Evolutionary conservation across 1,139 yeast species (phyloP).

Genomic region (Hansenula anomala): DNA sequence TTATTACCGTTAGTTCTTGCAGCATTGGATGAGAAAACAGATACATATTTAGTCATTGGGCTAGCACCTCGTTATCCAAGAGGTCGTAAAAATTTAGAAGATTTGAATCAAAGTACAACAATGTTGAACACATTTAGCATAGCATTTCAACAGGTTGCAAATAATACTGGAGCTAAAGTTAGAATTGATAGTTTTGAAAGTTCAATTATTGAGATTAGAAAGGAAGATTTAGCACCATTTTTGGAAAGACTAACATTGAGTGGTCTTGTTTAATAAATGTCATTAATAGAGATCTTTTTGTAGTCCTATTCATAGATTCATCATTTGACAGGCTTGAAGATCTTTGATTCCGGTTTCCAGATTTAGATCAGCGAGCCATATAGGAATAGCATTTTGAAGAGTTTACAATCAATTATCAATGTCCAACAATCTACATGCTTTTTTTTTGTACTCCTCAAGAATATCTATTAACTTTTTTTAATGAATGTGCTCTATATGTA

Average conservation of each 20-base stretch:
- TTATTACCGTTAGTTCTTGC: conserved; percentile 86
- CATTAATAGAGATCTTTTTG: neutral
- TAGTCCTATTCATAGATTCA: no score
- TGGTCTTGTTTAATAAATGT: conserved; percentile 30
- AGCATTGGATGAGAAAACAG: conserved; percentile 66
- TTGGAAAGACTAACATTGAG: conserved; percentile 67
- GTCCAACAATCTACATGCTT: no score
- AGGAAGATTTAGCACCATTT: conserved; percentile 84
- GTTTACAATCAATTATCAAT: no score
- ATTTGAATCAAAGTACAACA: conserved; percentile 34
- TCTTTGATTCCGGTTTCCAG: no score
- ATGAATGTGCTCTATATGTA: neutral
- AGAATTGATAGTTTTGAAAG: conserved; percentile 93
- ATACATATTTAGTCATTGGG: conserved; percentile 86
- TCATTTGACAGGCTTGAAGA: no score
- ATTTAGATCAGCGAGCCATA: no score
- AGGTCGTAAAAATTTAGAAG: conserved; percentile 37
- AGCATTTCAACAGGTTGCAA: conserved; percentile 85
- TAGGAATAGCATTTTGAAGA: no score
- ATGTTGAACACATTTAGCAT: conserved; percentile 76
- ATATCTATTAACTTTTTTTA: neutral
- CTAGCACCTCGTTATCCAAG: conserved; percentile 79
- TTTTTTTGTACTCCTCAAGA: no score
- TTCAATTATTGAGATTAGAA: conserved; percentile 83
- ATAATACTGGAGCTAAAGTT: conserved; percentile 79